Conservation (phyloP, 75 land plant species). For the Pseudotsuga menziesii region DNA sequence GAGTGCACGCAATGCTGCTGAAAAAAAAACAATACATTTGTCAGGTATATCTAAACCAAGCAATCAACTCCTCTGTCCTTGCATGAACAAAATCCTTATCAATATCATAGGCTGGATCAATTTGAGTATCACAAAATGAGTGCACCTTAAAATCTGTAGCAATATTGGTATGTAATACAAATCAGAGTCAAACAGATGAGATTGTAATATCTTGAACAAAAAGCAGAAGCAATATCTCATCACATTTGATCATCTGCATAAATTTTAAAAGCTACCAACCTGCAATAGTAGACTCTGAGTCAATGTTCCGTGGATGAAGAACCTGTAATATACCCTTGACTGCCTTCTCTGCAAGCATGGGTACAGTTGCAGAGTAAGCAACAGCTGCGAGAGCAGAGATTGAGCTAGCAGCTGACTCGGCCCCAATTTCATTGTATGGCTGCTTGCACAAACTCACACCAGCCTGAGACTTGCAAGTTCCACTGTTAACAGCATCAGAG, state of each 20-base stretch:
- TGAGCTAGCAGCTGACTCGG: conserved; percentile 17
- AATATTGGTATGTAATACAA: no score
- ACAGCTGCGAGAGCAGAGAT: conserved; percentile 25
- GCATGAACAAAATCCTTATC: neutral
- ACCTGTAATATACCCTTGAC: conserved; percentile 20
- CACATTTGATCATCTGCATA: no score
- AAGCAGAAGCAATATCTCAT: neutral
- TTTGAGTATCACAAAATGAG: neutral
- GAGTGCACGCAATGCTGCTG: conserved; percentile 20
- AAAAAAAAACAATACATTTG: neutral
- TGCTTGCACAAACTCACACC: neutral
- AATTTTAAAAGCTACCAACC: conserved; percentile 11
- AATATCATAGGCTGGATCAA: neutral
- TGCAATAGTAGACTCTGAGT: conserved; percentile 17
- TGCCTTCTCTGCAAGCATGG: conserved; percentile 29
- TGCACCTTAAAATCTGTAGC: neutral
- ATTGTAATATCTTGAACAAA: neutral
- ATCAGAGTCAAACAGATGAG: neutral
- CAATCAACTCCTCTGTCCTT: no score
- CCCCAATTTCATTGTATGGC: conserved; percentile 1
- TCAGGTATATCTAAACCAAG: neutral
- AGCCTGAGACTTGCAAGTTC: neutral
- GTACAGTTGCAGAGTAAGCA: conserved; percentile 25
- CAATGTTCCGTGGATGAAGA: conserved; percentile 19
- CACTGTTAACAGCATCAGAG: conserved; percentile 3